A percentile compares a stretch with the other conserved stretches of the same genome.
phyloP scores from a whole-genome alignment of 2,329 filamentous ascomycete species.

The Cladosporium austrohemisphaericum region DNA sequence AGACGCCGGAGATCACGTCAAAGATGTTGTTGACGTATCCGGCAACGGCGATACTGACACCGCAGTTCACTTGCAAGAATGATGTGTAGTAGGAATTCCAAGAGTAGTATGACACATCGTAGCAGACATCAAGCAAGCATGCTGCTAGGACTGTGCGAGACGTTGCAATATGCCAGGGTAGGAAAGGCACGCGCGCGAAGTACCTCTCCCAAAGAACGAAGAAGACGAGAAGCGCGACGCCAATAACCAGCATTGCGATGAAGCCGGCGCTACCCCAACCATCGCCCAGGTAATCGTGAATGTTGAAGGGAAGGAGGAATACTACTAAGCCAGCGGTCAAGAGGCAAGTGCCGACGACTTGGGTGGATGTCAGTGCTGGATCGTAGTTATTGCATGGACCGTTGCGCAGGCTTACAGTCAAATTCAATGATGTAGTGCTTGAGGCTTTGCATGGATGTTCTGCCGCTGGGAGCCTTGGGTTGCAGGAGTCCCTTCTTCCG shows the following conservation, averaged over 20 bases:
- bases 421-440: conserved; percentile 58
- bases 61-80: conserved; percentile 40
- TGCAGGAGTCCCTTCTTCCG: conserved; percentile 50
- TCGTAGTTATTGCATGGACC: not conserved
- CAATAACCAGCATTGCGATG: conserved; percentile 39
- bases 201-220: conserved; percentile 40
- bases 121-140: conserved; percentile 45
- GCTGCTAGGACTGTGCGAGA: conserved; percentile 52
- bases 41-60: conserved; percentile 25
- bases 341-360: conserved; percentile 57
- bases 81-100: conserved; percentile 42
- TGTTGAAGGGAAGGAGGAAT: conserved; percentile 64
- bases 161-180: conserved; percentile 46
- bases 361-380: not conserved
- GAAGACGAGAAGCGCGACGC: conserved; percentile 33
- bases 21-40: conserved; percentile 34
- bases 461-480: conserved; percentile 39
- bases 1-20: conserved; percentile 41
- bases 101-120: conserved; percentile 29
- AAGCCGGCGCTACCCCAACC: conserved; percentile 38
- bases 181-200: conserved; percentile 38
- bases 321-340: conserved; percentile 58
- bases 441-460: conserved; percentile 47
- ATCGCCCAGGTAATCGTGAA: conserved; percentile 37
- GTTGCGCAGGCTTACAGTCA: conserved; percentile 39